Evolutionary conservation across 2,329 filamentous ascomycete genomes (phyloP).

Genomic region (Ascocoryne sarcoides): DNA sequence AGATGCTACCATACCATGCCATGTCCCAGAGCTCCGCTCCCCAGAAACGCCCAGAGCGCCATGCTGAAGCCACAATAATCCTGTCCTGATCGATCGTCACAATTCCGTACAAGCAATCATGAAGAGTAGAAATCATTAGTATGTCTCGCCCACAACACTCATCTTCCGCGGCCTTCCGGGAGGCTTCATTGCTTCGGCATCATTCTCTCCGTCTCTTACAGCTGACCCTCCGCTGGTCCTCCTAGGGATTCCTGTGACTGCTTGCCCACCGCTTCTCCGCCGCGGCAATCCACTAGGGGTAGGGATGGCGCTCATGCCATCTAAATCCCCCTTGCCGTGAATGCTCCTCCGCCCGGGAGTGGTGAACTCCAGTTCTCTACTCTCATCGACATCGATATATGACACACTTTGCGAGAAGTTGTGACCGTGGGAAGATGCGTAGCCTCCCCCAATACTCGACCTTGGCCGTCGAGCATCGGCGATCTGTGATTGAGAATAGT

Average conservation of each 20-base stretch:
- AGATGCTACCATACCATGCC: not conserved
- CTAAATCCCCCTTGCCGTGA: conserved; percentile 32
- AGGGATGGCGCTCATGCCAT: conserved; percentile 41
- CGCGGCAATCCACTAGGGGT: conserved; percentile 37
- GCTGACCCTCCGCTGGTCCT: conserved; percentile 24
- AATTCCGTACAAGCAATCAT: conserved; percentile 14
- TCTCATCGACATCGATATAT: conserved; percentile 25
- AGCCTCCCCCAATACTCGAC: conserved; percentile 27
- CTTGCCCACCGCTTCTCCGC: conserved; percentile 39
- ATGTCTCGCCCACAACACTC: conserved; percentile 49
- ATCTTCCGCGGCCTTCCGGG: conserved; percentile 34
- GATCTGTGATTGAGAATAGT: conserved; percentile 25
- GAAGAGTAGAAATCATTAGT: conserved; percentile 29
- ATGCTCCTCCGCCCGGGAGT: conserved; percentile 39
- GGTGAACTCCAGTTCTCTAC: conserved; percentile 24
- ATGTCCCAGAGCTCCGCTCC: not conserved
- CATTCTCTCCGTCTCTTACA: conserved; percentile 16
- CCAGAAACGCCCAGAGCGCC: conserved; percentile 11
- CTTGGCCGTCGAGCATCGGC: conserved; percentile 26
- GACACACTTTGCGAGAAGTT: conserved; percentile 29
- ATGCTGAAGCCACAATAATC: conserved; percentile 15
- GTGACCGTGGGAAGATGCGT: conserved; percentile 23
- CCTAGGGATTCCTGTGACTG: conserved; percentile 19
- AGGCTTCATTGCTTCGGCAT: conserved; percentile 21
- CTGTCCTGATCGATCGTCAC: conserved; percentile 5